Percentiles rank a stretch among this genome's conserved stretches.
phyloP scores from a whole-genome alignment of 345 rosid species.

The Limnanthes douglasii region DNA sequence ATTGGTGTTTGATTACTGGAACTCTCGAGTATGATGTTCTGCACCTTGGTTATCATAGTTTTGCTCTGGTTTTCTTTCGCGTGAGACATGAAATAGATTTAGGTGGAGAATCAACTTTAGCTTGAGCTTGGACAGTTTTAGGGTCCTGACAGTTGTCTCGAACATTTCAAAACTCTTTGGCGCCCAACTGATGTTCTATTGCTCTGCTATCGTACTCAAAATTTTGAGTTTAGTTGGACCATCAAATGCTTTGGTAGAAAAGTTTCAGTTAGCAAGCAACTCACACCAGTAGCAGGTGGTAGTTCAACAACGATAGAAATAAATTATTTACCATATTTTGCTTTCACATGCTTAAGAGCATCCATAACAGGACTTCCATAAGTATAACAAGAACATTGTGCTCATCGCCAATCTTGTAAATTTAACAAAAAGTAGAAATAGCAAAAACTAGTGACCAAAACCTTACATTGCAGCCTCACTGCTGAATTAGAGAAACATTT shows the following conservation, averaged over 20 bases:
- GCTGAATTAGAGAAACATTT: too few species aligned
- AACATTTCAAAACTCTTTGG: conserved; percentile 25
- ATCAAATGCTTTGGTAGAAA: conserved; percentile 52
- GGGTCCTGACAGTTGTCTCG: conserved; percentile 22
- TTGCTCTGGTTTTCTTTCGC: conserved; percentile 35
- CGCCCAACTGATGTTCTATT: conserved; percentile 52
- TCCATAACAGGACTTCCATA: too few species aligned
- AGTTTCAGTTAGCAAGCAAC: conserved; percentile 47
- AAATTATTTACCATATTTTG: conserved; percentile 71
- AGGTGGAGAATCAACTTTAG: conserved; percentile 9
- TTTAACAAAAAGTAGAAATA: too few species aligned
- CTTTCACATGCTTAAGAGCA: conserved; percentile 30
- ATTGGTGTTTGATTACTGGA: conserved; percentile 39
- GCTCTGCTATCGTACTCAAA: conserved; percentile 45
- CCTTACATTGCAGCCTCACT: too few species aligned
- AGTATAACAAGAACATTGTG: too few species aligned
- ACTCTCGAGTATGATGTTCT: conserved; percentile 49
- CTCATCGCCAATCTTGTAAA: too few species aligned
- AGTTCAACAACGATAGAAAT: conserved; percentile 39
- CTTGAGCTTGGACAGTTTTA: conserved; percentile 11
- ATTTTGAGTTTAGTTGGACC: conserved; percentile 48
- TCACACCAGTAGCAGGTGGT: conserved; percentile 60
- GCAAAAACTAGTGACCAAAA: too few species aligned
- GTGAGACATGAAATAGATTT: too few species aligned
- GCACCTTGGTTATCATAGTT: conserved; percentile 42